Base-by-base conservation (phyloP, 106 monocot species). In the Cymbidium sinense region DNA sequence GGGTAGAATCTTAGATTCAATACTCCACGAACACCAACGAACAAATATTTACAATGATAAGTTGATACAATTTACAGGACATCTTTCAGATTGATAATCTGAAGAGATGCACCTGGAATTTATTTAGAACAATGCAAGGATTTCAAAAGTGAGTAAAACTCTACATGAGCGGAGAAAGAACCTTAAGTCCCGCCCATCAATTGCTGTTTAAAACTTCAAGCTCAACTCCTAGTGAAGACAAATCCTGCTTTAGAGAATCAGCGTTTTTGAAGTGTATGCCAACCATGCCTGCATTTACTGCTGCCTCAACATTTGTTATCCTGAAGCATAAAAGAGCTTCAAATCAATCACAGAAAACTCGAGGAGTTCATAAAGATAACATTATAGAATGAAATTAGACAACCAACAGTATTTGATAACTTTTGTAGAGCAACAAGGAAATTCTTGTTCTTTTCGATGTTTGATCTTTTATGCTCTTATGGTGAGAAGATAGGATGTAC, bases 191-290 rank as follows among this genome's bases (percentile, higher is more conserved):
- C 31, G 31, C 17, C 33, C 67, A 67, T 67, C 33, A 67, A 31
- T 15, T 28, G 27, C 11, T 33, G 67, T 33, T 67, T 67, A 67
- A 18, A 71, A 71, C 71, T 19, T 33, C 37, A 39, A 81, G 75
- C 9, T 82, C 79, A 77, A 91, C 73, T 54, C 96, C 94, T 43
- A 85, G 75, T 20, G 71, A 78, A 50, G 77, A 84, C 51, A 96
- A 77, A 50, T 94, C 88, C 29, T 94, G 74, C 74, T 83, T 84
- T 10, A 96, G 89, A 76, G 85, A 76, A 62, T 85, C 83, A 58
- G 90, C 85, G 50, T 86, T 80, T 80, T 77, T 88, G 83, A 96
- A 96, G 64, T 92, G 91, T 58, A 96, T 67, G 12, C 96, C 94
- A 34, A 86, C 70, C 94, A 96, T 96, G 30, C 90, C 96, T 18